Base-by-base conservation (phyloP, 495 filamentous ascomycete genomes). In the Pyrenopolyporus hunteri region DNA sequence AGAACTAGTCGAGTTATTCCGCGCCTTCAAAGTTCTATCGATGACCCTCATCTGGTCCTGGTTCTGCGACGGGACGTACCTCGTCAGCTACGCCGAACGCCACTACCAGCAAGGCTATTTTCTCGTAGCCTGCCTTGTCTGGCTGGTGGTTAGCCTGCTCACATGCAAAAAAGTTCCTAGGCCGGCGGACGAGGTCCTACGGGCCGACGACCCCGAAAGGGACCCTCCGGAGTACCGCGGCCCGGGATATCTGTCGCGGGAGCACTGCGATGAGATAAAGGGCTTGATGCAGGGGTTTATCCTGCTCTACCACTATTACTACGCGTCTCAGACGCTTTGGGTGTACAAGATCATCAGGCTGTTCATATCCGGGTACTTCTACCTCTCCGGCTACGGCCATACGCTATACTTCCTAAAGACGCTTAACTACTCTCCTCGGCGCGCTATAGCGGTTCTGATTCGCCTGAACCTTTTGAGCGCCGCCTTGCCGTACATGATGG, bases 191-290 rank as follows among this genome's bases (percentile, higher is more conserved):
- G 3, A 64, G 32, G 43, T 36, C 56, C 44, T 59, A 63, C 29
- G 56, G 16, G 29, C 14, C 28, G 37, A 40, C 10, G 28, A 67
- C 17, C 22, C 42, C 14, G 62, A 67, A 50, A 43, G 25, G 25
- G 49, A 56, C 6, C 17, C 13, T 32, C 59, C 16, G 8, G 42
- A 31, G 8, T 47, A 59, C 28, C 39, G 42, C 28, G 67, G 68
- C 16, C 63, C 71, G 17, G 50, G 60, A 13, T 84, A 81, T 51
- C 72, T 87, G 11, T 75, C 76, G 5, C 71, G 82, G 57, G 69
- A 79, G 13, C 84, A 86, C 58, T 83, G 81, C 3, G 77, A 87
- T 59, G 85, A 88, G 65, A 85, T 82, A 78, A 87, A 87, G 73
- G 85, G 85, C 11, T 80, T 83, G 77, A 83, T 87, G 83, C 85